Conservation (phyloP, 1,139 yeast genomes). For the Pichia sp. region DNA sequence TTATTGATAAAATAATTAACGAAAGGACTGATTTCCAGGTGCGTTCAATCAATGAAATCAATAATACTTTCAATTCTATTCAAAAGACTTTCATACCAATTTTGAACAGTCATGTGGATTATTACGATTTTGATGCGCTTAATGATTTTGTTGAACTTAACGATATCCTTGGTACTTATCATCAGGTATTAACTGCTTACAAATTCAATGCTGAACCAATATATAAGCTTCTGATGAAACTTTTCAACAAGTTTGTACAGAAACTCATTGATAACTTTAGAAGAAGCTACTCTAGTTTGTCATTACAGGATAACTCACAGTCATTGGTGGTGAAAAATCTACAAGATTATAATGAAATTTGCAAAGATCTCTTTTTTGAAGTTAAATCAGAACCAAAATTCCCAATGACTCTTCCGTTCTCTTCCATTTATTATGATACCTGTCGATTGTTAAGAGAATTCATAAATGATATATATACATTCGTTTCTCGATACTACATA, state of each 20-base stretch:
- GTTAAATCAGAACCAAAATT: conserved; percentile 43
- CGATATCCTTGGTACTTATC: conserved; percentile 59
- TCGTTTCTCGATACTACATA: conserved; percentile 59
- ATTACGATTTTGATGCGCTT: conserved; percentile 25
- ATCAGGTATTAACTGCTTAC: conserved; percentile 71
- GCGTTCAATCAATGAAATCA: conserved; percentile 49
- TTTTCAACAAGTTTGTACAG: conserved; percentile 57
- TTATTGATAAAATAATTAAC: conserved; percentile 64
- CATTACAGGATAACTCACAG: conserved; percentile 82
- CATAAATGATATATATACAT: conserved; percentile 53
- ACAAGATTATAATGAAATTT: conserved; percentile 54
- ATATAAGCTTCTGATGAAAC: conserved; percentile 52
- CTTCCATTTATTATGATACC: conserved; percentile 79
- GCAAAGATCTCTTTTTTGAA: conserved; percentile 60
- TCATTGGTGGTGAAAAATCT: conserved; percentile 64
- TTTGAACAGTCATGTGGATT: conserved; percentile 24
- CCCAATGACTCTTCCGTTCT: conserved; percentile 81
- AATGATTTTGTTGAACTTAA: conserved; percentile 41
- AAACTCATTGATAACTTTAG: conserved; percentile 51
- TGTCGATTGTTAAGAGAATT: conserved; percentile 69
- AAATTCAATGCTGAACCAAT: conserved; percentile 55
- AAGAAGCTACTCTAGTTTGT: conserved; percentile 50
- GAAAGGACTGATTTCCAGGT: conserved; percentile 49
- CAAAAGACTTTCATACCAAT: conserved; percentile 49
- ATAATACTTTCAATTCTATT: conserved; percentile 74